Conservation (phyloP, 441 rosid species). For the Erysimum cheiri region DNA sequence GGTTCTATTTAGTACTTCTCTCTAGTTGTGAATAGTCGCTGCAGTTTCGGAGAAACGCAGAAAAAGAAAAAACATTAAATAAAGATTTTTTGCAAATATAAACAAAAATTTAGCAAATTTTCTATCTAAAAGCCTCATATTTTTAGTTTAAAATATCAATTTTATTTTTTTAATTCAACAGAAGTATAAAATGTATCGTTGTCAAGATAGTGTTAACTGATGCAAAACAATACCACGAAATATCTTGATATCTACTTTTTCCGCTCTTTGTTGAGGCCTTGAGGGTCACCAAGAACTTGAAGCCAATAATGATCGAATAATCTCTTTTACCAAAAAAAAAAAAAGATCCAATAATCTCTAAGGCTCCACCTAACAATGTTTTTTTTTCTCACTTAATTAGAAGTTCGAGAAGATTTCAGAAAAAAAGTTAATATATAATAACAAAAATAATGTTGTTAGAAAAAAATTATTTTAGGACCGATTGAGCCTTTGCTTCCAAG, state of each 20-base stretch:
- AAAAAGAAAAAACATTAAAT: too few relatives aligned
- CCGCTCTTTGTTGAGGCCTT: conserved; percentile 1
- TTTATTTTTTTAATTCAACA: too few relatives aligned
- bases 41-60: too few relatives aligned
- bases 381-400: background rate
- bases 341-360: background rate
- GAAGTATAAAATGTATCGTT: too few relatives aligned
- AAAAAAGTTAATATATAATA: background rate
- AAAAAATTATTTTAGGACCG: background rate
- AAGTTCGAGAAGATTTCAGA: background rate
- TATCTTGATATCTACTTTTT: background rate
- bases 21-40: too few relatives aligned
- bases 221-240: background rate
- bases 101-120: too few relatives aligned
- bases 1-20: too few relatives aligned
- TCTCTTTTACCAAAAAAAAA: too few relatives aligned
- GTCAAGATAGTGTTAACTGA: background rate
- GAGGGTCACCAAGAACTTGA: conserved; percentile 11
- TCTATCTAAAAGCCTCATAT: too few relatives aligned
- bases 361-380: background rate
- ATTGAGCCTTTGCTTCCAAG: background rate
- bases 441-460: background rate
- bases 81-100: too few relatives aligned
- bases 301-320: conserved; percentile 5
- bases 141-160: too few relatives aligned